phyloP scores from a whole-genome alignment of 306 rosid species.

The Inga oerstediana region DNA sequence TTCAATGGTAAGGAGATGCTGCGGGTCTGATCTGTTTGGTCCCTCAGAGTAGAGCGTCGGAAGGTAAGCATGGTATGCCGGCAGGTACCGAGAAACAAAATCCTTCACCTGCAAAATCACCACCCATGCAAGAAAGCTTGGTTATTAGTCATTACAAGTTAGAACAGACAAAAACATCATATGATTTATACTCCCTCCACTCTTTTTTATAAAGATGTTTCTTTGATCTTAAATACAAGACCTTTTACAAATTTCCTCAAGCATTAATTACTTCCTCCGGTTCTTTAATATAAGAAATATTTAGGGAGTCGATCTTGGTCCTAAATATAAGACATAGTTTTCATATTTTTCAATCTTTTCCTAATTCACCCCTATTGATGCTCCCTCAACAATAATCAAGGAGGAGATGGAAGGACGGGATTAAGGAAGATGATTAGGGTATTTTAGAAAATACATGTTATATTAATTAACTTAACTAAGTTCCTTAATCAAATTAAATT shows the following conservation, averaged over 20 bases:
- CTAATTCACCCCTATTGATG: no score
- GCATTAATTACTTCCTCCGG: background rate
- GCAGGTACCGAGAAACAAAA: conserved; percentile 92
- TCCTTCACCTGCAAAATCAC: conserved; percentile 66
- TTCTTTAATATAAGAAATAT: no score
- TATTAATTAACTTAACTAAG: no score
- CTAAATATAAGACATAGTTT: no score
- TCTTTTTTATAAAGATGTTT: background rate
- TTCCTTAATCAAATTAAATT: no score
- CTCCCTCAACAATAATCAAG: no score
- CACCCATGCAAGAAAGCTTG: conserved; percentile 25
- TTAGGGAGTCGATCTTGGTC: no score
- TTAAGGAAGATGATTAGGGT: no score
- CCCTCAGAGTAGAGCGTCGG: conserved; percentile 90
- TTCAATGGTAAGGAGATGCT: conserved; percentile 66
- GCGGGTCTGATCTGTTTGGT: conserved; percentile 79
- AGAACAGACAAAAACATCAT: background rate
- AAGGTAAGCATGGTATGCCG: conserved; percentile 91
- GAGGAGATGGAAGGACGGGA: no score
- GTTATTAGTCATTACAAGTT: conserved; percentile 28
- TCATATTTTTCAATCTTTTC: no score
- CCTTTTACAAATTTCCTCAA: background rate
- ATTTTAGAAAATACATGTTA: no score
- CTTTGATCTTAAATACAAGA: background rate
- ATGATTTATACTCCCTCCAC: background rate